Base-by-base conservation (phyloP, 2,329 filamentous ascomycete species). In the Cercospora canescens region DNA sequence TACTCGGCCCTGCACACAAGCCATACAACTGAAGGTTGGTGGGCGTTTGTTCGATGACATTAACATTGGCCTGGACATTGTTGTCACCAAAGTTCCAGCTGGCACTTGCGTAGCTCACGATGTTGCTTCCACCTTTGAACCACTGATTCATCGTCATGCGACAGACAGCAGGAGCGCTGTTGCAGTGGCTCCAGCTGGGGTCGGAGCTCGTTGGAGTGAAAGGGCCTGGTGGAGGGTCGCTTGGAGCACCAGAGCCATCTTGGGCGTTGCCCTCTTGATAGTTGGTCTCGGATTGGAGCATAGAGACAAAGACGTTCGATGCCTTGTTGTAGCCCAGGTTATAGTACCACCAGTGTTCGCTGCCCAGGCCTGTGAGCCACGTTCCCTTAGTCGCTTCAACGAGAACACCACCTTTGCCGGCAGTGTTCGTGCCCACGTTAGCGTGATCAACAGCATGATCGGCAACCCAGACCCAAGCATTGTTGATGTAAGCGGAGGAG, bases 271-370 rank as follows among this genome's bases (percentile, higher is more conserved):
- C 66, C 32, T 68, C 65, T 26, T 65, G 76, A 71, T 84, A 85
- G 67, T 84, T 84, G 16, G 84, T 84, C 75, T 86, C 84, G 57
- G 79, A 80, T 76, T 86, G 83, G 39, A 83, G 76, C 72, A 85
- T 61, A 6, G 78, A 79, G 9, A 83, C 76, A 59, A 83, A 76
- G 7, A 86, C 81, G 68, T 85, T 85, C 59, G 75, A 72, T 0
- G 85, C 83, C 30, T 77, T 75, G 65, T 79, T 73, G 59, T 84
- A 76, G 54, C 82, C 79, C 69, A 84, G 81, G 67, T 85, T 80
- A 69, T 85, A 85, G 30, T 86, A 73, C 2, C 78, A 77, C 78
- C 81, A 82, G 72, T 86, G 83, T 71, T 86, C 84, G 52, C 80
- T 80, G 1, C 79, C 79, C 4, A 82, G 83, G 28, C 82, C 84